phyloP scores from a whole-genome alignment of 2,329 filamentous ascomycete species.

The Truncatella angustata region DNA sequence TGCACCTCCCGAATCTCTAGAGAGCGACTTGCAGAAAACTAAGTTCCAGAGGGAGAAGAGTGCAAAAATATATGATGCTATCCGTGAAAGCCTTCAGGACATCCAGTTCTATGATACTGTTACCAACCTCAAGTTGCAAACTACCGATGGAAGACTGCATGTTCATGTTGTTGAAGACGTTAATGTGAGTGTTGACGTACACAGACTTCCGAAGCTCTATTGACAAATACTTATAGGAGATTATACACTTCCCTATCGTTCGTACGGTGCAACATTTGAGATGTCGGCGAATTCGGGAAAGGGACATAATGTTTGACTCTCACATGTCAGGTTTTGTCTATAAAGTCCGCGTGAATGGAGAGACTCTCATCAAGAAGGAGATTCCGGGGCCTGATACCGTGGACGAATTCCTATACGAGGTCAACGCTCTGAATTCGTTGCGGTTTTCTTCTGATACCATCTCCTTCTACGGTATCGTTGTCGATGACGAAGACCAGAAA shows the following conservation, averaged over 20 bases:
- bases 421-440: constrained; percentile 86
- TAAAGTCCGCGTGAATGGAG: constrained; percentile 71
- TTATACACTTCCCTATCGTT: constrained; percentile 78
- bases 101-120: constrained; percentile 97
- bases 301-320: constrained; percentile 77
- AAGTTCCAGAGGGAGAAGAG: constrained; percentile 90
- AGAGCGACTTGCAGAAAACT: constrained; percentile 74
- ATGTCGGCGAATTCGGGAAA: constrained; percentile 66
- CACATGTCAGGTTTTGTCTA: constrained; percentile 98
- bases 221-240: no score
- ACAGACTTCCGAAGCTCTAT: no score
- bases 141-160: constrained; percentile 80
- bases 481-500: constrained; percentile 69
- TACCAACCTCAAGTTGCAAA: constrained; percentile 92
- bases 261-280: constrained; percentile 72
- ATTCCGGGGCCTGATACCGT: constrained; percentile 94
- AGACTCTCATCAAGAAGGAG: constrained; percentile 89
- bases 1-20: constrained; percentile 76
- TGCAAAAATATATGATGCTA: constrained; percentile 88
- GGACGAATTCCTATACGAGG: constrained; percentile 95
- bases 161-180: constrained; percentile 98
- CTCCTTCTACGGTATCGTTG: constrained; percentile 80
- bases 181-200: constrained; percentile 68
- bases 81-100: constrained; percentile 85
- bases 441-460: constrained; percentile 75